phyloP scores from a whole-genome alignment of 306 rosid genomes.

The Cucumis cinereus region DNA sequence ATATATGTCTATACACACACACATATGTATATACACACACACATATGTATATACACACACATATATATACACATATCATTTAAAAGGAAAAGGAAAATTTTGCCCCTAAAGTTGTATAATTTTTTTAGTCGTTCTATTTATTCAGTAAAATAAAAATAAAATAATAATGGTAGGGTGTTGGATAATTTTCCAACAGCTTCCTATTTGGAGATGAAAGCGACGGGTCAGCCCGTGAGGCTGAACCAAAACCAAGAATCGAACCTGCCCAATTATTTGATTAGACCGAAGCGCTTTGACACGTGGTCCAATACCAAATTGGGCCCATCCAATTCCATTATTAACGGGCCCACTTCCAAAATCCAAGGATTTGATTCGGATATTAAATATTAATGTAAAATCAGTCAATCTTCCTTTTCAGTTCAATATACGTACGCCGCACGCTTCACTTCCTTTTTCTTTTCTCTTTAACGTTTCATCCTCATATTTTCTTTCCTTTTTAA shows the following conservation, averaged over 20 bases:
- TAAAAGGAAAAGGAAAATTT: too few relatives aligned
- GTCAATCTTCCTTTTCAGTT: background rate
- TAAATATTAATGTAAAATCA: background rate
- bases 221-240: background rate
- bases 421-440: background rate
- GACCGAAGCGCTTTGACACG: background rate
- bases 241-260: background rate
- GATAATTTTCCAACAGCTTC: conserved; percentile 1
- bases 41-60: too few relatives aligned
- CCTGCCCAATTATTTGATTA: background rate
- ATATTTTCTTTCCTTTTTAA: too few relatives aligned
- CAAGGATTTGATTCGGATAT: background rate
- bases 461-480: too few relatives aligned
- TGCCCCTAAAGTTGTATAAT: background rate
- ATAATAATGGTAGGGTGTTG: background rate
- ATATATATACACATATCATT: too few relatives aligned
- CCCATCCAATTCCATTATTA: background rate
- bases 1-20: too few relatives aligned
- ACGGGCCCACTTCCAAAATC: background rate
- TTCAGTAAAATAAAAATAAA: background rate
- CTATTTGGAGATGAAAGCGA: background rate
- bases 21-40: too few relatives aligned
- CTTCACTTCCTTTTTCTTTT: background rate
- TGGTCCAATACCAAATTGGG: background rate
- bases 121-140: background rate